Conservation (phyloP, 179 eudicot species). For the Kewa caespitosa region DNA sequence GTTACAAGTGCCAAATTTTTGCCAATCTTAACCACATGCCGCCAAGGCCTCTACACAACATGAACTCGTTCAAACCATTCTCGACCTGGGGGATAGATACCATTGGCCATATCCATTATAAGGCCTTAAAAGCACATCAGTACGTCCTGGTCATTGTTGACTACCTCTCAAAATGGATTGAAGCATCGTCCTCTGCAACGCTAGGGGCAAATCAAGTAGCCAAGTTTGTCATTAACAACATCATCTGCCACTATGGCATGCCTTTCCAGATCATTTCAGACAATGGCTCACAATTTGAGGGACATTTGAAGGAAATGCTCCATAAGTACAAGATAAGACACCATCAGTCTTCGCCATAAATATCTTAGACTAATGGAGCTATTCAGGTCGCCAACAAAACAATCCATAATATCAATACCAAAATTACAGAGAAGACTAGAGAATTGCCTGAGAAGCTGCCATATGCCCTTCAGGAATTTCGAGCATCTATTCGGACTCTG, state of each 20-base stretch:
- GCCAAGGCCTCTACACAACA: neutral
- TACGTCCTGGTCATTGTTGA: constrained; percentile 3
- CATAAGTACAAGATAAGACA: no score
- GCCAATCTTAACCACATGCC: neutral
- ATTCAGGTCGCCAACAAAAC: neutral
- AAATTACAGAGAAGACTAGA: neutral
- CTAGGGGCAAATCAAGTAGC: neutral
- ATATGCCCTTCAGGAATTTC: neutral
- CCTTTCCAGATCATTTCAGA: neutral
- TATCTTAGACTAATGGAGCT: neutral
- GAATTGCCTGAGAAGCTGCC: neutral
- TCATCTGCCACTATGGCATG: neutral
- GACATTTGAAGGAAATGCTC: neutral
- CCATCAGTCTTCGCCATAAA: no score
- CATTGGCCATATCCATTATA: neutral
- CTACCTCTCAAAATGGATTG: constrained; percentile 7
- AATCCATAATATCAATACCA: neutral
- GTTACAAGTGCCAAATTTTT: neutral
- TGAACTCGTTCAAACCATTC: neutral
- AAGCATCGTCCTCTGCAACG: neutral
- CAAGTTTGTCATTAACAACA: no score
- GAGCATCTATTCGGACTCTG: neutral
- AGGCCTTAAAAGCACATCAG: neutral
- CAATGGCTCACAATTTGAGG: neutral
- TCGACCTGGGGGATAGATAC: neutral